A percentile compares a stretch with the other conserved stretches of the same genome.
phyloP scores from a whole-genome alignment of 2,329 filamentous ascomycete species.

The Colletotrichum cereale region DNA sequence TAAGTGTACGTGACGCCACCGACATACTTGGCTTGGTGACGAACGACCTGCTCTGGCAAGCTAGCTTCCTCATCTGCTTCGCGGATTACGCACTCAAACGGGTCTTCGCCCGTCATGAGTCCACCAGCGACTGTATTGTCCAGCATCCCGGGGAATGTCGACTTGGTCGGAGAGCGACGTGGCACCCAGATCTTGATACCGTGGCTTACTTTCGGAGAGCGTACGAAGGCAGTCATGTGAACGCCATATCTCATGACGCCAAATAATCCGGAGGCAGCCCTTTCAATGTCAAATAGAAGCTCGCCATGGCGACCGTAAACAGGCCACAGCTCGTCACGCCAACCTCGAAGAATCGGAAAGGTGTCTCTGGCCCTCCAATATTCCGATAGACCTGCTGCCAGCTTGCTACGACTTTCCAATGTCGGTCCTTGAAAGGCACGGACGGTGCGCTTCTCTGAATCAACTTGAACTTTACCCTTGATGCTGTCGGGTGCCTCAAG shows the following conservation, averaged over 20 bases:
- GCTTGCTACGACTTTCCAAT: slow-evolving; percentile 72
- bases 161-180: slow-evolving; percentile 79
- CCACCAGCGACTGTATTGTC: slow-evolving; percentile 94
- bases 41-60: slow-evolving; percentile 77
- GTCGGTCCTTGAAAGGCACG: slow-evolving; percentile 71
- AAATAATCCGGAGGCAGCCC: slow-evolving; percentile 79
- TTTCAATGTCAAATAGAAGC: slow-evolving; percentile 80
- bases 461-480: slow-evolving; percentile 71
- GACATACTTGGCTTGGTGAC: slow-evolving; percentile 66
- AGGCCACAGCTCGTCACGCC: slow-evolving; percentile 85
- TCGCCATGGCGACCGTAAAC: slow-evolving; percentile 76
- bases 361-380: slow-evolving; percentile 78
- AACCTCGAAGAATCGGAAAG: slow-evolving; percentile 82
- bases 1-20: slow-evolving; percentile 89
- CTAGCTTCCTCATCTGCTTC: slow-evolving; percentile 93
- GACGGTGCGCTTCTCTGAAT: slow-evolving; percentile 71
- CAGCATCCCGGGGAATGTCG: slow-evolving; percentile 91
- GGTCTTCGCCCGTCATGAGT: slow-evolving; percentile 82
- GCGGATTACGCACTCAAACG: slow-evolving; percentile 84
- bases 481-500: slow-evolving; percentile 60
- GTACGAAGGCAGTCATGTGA: slow-evolving; percentile 82
- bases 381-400: slow-evolving; percentile 67
- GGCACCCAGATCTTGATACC: slow-evolving; percentile 89
- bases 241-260: slow-evolving; percentile 84
- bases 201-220: slow-evolving; percentile 52